Conservation (phyloP, 805 yeast species). For the Kuraishia piskuri region DNA sequence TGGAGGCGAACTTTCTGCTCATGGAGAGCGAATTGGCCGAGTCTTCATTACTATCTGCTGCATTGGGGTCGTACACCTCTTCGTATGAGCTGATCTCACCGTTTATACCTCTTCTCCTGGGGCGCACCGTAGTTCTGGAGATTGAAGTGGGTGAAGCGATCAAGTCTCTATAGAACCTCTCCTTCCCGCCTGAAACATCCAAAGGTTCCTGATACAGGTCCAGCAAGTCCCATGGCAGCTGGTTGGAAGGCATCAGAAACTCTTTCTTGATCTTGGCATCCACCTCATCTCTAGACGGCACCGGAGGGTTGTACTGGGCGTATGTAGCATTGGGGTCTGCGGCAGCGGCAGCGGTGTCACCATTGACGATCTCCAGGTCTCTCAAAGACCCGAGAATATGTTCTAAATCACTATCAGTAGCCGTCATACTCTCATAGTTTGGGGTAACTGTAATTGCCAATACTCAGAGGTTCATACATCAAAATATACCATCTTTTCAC, state of each 20-base stretch:
- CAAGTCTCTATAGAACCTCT: conserved; percentile 35
- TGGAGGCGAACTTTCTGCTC: conserved; percentile 56
- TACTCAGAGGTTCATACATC: too few species aligned
- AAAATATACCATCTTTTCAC: neutral
- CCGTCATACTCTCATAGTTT: too few species aligned
- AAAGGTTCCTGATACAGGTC: conserved; percentile 60
- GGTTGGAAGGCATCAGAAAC: conserved; percentile 54
- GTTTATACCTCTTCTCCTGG: conserved; percentile 65
- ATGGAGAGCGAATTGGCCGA: conserved; percentile 68
- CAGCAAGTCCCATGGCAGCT: conserved; percentile 62
- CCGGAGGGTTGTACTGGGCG: conserved; percentile 6
- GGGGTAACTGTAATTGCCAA: too few species aligned
- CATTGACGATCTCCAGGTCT: neutral
- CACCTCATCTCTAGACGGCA: conserved; percentile 7
- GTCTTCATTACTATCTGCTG: conserved; percentile 25
- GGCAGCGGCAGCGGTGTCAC: conserved; percentile 5
- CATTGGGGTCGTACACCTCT: conserved; percentile 46
- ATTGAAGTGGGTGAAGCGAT: conserved; percentile 51
- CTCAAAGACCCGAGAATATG: neutral
- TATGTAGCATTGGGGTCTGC: conserved; percentile 11
- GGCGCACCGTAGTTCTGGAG: conserved; percentile 56
- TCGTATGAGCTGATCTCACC: conserved; percentile 58
- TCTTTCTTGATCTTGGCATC: conserved; percentile 22
- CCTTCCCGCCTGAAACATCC: conserved; percentile 15
- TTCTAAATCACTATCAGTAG: neutral